phyloP scores from a whole-genome alignment of 257 asterid species.

The Haberlea rhodopensis region DNA sequence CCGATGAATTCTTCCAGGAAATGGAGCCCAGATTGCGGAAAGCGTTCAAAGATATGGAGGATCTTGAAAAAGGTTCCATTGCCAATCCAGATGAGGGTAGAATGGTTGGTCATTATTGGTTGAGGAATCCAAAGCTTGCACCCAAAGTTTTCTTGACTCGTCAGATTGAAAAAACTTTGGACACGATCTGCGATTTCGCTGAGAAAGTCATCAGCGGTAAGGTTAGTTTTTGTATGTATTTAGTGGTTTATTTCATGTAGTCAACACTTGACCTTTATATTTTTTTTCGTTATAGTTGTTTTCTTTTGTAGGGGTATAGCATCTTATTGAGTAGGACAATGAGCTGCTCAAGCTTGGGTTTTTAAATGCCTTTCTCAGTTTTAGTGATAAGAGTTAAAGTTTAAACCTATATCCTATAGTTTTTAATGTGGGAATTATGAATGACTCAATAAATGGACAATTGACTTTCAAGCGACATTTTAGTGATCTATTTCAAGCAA shows the following conservation, averaged over 20 bases:
- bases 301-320: neutral
- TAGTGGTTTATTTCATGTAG: neutral
- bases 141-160: slow-evolving; percentile 58
- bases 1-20: slow-evolving; percentile 61
- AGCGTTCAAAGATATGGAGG: slow-evolving; percentile 78
- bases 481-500: neutral
- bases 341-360: neutral
- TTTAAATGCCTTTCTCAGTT: neutral
- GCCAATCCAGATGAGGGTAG: slow-evolving; percentile 97
- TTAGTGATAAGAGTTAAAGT: neutral
- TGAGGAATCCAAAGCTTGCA: slow-evolving; percentile 73
- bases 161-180: slow-evolving; percentile 73
- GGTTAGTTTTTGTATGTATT: slow-evolving; percentile 46
- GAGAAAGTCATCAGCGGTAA: slow-evolving; percentile 87
- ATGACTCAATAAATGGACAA: neutral
- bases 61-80: slow-evolving; percentile 90
- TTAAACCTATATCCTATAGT: too few relatives aligned
- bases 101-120: slow-evolving; percentile 99
- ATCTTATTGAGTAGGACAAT: neutral
- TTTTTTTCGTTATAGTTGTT: slow-evolving; percentile 7
- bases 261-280: neutral
- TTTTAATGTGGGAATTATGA: too few relatives aligned
- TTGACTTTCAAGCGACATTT: slow-evolving; percentile 1
- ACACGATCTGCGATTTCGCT: slow-evolving; percentile 64
- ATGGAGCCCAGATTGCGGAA: slow-evolving; percentile 81